Evolutionary conservation across 371 early-diverging fungal genomes (phyloP).

Genomic region (Lichtheimia ramosa): DNA sequence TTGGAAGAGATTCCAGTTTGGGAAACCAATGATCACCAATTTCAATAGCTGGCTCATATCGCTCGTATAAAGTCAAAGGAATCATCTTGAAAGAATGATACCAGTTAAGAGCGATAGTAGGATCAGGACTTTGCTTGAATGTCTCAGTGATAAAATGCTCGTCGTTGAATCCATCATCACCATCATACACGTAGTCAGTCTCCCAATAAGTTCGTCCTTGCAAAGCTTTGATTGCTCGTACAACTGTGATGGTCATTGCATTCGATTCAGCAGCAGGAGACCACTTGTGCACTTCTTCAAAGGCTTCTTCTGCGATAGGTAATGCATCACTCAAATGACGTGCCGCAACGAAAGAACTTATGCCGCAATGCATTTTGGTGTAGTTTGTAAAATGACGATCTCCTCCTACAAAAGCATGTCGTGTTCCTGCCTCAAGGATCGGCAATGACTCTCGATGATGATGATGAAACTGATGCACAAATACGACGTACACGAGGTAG

Average conservation of each 20-base stretch:
- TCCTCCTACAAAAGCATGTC: constrained; percentile 22
- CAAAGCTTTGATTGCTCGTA: constrained; percentile 37
- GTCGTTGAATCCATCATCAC: constrained; percentile 47
- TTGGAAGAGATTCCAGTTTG: constrained; percentile 29
- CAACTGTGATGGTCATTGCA: constrained; percentile 32
- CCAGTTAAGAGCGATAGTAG: constrained; percentile 31
- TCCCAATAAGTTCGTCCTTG: constrained; percentile 36
- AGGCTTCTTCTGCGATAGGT: constrained; percentile 30
- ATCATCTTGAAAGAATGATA: constrained; percentile 40
- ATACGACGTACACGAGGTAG: constrained; percentile 22
- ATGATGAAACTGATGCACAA: constrained; percentile 31
- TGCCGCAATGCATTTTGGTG: constrained; percentile 26
- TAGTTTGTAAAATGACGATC: constrained; percentile 43
- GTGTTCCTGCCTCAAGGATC: constrained; percentile 9
- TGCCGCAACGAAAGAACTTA: constrained; percentile 18
- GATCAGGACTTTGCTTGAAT: constrained; percentile 27
- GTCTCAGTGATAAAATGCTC: constrained; percentile 36
- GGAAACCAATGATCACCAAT: constrained; percentile 25
- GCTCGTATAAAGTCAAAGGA: constrained; percentile 39
- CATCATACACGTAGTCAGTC: constrained; percentile 31
- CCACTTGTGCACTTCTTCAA: constrained; percentile 39
- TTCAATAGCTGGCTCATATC: constrained; percentile 35
- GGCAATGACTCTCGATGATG: constrained; percentile 25
- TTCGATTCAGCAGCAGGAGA: constrained; percentile 33
- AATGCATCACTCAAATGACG: constrained; percentile 20